Evolutionary conservation across 2,329 filamentous ascomycete genomes (phyloP), one percentile per base, ranked within the genome.

Genomic region (Botrytis deweyae): DNA sequence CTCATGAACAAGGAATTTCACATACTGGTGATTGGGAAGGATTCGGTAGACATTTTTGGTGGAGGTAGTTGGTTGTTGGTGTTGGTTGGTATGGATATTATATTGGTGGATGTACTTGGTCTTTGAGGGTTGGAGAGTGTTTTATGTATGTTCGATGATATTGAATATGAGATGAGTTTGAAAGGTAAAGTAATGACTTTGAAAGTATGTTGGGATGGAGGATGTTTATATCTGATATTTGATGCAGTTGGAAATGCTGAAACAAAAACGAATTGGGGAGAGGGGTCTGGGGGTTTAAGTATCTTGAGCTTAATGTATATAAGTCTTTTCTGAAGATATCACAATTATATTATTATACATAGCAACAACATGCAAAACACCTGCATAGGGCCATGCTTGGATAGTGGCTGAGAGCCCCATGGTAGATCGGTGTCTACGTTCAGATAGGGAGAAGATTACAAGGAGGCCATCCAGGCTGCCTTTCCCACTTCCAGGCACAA

Each of bases 301-400:
- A 72, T 52, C 42, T 25, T 2, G 36, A 42, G 58, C 25, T 16
- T 33, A 42, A 66, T 22, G 61, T 63, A 72, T 72, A 58, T 14
- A 69, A 42, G 49, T 42, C 25, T 58, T 40, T 46, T 61, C 64
- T 40, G 68, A 40, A 44, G 40, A 72, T 61, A 69, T 72, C 66
- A 62, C 55, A 68, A 59, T 59, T 61, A 61, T 72, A 38, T 42
- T 25, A 59, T 70, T 33, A 59, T 59, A 59, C 63, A 67, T 44
- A 67, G 71, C 55, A 69, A 40, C 59, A 55, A n/a, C n/a, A 72
- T 52, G 64, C 71, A 72, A 72, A 72, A 72, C 64, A 72, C 61
- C 40, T 69, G 55, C 71, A 38, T 52, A 72, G 66, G 63, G 42
- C 71, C 52, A 72, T 69, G 52, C 44, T 59, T 61, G 71, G 52